Conservation (phyloP, 768 basidiomycete species). For the Podaxis sp. region DNA sequence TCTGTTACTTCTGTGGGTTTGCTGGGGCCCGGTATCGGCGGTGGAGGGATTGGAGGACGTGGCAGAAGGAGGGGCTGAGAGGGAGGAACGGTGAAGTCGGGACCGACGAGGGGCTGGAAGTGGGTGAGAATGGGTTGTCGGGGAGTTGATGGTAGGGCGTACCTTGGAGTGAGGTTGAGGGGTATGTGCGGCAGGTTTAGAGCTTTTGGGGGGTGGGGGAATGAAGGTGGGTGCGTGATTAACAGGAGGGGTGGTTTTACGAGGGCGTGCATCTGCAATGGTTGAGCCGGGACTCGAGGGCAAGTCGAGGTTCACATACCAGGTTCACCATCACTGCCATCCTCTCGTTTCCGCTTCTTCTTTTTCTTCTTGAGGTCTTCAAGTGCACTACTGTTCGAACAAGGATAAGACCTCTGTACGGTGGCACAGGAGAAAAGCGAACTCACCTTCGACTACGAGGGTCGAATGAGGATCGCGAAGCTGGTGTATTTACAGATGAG, state of each 20-base stretch:
- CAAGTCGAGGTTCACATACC: conserved; percentile 34
- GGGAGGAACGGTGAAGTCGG: conserved; percentile 64
- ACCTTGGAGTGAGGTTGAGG: conserved; percentile 53
- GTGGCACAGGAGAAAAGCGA: not conserved
- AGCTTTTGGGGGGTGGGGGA: conserved; percentile 49
- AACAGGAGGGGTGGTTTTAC: conserved; percentile 59
- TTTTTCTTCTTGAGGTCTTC: conserved; percentile 76
- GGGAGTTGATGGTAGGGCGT: conserved; percentile 18
- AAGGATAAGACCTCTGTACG: conserved; percentile 13
- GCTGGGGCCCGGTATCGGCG: conserved; percentile 78
- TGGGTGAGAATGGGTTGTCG: conserved; percentile 10
- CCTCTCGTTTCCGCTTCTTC: conserved; percentile 83
- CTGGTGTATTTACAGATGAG: conserved; percentile 42
- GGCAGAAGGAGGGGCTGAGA: conserved; percentile 49
- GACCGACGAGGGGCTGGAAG: conserved; percentile 35
- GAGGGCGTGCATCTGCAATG: conserved; percentile 47
- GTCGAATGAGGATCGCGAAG: conserved; percentile 57
- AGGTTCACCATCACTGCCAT: conserved; percentile 69
- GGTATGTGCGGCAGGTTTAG: conserved; percentile 48
- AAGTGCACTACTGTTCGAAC: conserved; percentile 21
- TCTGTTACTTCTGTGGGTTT: conserved; percentile 81
- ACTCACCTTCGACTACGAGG: conserved; percentile 59
- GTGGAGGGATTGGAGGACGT: conserved; percentile 61
- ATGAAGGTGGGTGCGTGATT: conserved; percentile 35
- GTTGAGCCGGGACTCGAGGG: conserved; percentile 10